Percentiles rank a stretch among this genome's conserved stretches.
Conservation (phyloP, 306 rosid species). For the Sicyos baderoa region DNA sequence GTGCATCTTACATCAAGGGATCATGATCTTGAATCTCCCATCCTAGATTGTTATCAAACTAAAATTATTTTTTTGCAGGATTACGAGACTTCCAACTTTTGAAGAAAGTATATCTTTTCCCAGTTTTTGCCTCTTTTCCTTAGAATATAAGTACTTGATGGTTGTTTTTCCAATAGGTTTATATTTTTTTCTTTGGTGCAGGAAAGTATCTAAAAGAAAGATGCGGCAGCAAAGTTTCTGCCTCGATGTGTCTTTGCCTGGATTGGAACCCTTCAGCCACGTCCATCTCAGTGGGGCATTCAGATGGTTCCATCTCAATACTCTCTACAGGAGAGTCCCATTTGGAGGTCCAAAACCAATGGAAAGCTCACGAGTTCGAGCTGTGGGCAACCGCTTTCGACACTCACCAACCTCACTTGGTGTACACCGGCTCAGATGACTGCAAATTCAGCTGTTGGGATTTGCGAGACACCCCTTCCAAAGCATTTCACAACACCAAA, state of each 20-base stretch:
- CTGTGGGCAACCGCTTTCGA: conserved; percentile 82
- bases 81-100: not conserved
- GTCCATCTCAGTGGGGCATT: conserved; percentile 62
- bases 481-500: conserved; percentile 59
- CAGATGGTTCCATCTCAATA: conserved; percentile 63
- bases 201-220: conserved; percentile 46
- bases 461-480: conserved; percentile 55
- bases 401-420: conserved; percentile 64
- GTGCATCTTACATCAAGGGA: no score
- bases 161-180: not conserved
- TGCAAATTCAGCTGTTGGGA: conserved; percentile 88
- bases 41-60: no score
- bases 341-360: conserved; percentile 43
- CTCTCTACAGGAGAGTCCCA: conserved; percentile 51
- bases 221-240: conserved; percentile 41
- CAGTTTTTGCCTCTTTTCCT: not conserved
- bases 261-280: conserved; percentile 78
- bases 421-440: conserved; percentile 79
- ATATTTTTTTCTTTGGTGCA: conserved; percentile 24
- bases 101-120: not conserved
- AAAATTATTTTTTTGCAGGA: not conserved
- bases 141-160: not conserved
- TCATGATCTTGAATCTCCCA: no score
- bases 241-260: conserved; percentile 70
- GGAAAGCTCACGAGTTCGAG: conserved; percentile 93